Evolutionary conservation across 805 yeast species (phyloP), one percentile per base, ranked within the genome.

Genomic region (Kuraishia molischiana): DNA sequence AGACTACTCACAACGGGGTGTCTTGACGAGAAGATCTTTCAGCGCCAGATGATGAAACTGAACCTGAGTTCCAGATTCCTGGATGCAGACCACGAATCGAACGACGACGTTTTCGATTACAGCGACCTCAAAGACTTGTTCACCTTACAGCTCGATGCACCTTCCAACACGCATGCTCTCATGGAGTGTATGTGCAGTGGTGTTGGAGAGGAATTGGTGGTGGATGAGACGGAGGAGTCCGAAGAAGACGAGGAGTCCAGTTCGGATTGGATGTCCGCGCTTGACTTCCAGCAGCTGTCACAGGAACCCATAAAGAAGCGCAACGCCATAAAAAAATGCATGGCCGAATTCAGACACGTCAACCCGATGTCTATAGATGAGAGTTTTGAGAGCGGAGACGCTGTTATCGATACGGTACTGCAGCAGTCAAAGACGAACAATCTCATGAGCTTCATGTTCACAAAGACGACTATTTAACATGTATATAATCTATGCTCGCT

Each of bases 11-110:
- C 95, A 0, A 77, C 94, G 0, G 98, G 97, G 0, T 77, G 89
- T 39, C 82, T 87, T 26, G 98, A 92, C 54, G 98, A 92, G 54
- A 90, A 89, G 59, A 89, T 92, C 3, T 79, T 83, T 42, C 97
- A 92, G 54, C 65, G 98, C 15, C 98, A 92, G 56, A 61, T 89
- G 38, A 79, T 85, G 67, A 92, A 92, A 55, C 74, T 65, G 39
- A 87, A 80, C 38, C 59, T 90, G 36, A 83, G 95, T 35, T 79
- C 79, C 43, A 77, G 76, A 45, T 81, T 90, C 47, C 67, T 74
- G 45, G 80, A 46, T 41, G 58, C 61, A 38, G 54, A 59, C 18
- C 42, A 36, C 11, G 53, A 58, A 4, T 65, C 75, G 0, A 74
- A 71, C 21, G 78, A 77, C 47, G 78, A 83, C 50, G 66, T 84